Evolutionary conservation across 202 grass and related monocot species (phyloP), one percentile per base, ranked within the genome.

Genomic region (Miscanthus sacchariflorus): DNA sequence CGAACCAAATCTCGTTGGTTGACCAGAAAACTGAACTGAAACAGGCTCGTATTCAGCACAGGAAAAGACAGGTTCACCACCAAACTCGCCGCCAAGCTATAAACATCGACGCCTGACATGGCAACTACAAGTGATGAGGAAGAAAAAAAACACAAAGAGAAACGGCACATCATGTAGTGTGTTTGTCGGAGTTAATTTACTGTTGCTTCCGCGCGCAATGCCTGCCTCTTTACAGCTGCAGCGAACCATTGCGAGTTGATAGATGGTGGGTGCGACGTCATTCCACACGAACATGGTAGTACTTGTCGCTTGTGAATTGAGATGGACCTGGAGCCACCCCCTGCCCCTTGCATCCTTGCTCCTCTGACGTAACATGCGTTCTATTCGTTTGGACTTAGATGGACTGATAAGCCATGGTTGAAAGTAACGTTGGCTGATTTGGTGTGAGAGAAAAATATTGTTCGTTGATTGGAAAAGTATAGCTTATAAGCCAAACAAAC

Each of bases 201-300:
- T 49, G 71, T 39, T 82, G 42, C 43, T 72, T 44, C 39, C 46
- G 23, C 54, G 9, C 54, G 28, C 28, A 43, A 5, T 40, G 38
- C 38, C 8, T 43, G 49, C 49, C 49, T 72, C 81, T 88, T 85
- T 68, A 82, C 86, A 89, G 78, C 72, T 79, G 82, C 72, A 18
- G 72, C 65, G 72, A 28, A 9, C 12, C 64, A 45, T 19, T 24
- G 54, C 18, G n/a, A 43, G 17, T 48, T 7, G 70, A 21, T 70
- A 38, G 64, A 78, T 81, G 86, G 87, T 92, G 90, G 83, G 45
- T 79, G 78, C 90, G 77, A 18, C 27, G 83, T 86, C 90, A 86
- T 21, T 66, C 68, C 66, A 38, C 75, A 7, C 83, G 40, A 50
- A 77, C 13, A 42, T 2, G 23, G 70, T 59, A 59, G 7, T 13